These are phyloP conservation scores for Nemophila menziesii DNA, from an alignment of 257 asterid genomes.

Conservation along the genomic window DNA sequence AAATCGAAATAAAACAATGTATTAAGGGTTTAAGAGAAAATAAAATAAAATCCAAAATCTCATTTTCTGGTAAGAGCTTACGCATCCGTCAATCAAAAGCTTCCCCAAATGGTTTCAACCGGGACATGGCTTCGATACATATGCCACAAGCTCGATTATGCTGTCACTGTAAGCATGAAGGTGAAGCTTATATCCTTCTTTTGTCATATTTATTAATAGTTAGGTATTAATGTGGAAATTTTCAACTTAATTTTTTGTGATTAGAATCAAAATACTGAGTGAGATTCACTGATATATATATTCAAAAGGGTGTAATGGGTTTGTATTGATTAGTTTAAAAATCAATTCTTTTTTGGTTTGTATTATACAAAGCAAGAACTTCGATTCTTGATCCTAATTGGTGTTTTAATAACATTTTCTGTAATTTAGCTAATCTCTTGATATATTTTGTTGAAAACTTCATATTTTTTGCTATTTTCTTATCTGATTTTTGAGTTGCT, in stretches of 20 bases:
- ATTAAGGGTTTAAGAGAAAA: slow-evolving; percentile 18
- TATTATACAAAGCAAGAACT: no score
- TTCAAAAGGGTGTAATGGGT: no score
- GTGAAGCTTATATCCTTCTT: slow-evolving; percentile 16
- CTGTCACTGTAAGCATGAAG: slow-evolving; percentile 36
- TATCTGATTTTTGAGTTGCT: no score
- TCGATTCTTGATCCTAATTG: no score
- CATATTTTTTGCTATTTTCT: not conserved
- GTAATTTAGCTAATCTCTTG: not conserved
- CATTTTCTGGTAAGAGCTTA: not conserved
- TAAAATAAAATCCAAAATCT: not conserved
- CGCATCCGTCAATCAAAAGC: not conserved
- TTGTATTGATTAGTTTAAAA: no score
- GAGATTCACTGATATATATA: no score
- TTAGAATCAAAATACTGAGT: no score
- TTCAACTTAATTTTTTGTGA: no score
- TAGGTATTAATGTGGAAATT: no score
- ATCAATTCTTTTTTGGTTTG: no score
- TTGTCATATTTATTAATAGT: no score
- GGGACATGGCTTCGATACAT: slow-evolving; percentile 56
- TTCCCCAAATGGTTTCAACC: slow-evolving; percentile 48
- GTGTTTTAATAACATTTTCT: no score
- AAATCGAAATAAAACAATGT: not conserved
- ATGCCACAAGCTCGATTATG: slow-evolving; percentile 38
- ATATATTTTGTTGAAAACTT: not conserved